Base-by-base conservation (phyloP, 2,329 filamentous ascomycete genomes). In the Fusarium armeniacum region DNA sequence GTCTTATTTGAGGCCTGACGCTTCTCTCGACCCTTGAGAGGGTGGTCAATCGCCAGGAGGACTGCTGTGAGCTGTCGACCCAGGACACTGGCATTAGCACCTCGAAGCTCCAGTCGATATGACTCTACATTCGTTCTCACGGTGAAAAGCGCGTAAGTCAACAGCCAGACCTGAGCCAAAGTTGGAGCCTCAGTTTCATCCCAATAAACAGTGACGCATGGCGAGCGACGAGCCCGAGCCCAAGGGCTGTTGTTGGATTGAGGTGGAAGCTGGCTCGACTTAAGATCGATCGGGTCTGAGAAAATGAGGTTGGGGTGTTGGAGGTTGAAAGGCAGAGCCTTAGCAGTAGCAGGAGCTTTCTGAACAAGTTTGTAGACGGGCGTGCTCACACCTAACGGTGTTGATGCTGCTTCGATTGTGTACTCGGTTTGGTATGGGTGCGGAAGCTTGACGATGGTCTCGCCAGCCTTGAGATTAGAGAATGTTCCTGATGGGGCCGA, bases 171-270 rank as follows among this genome's bases (percentile, higher is more conserved):
- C 74, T 87, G 85, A 6, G 79, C 85, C 28, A 85, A 76, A 0
- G 81, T 83, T 0, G 85, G 85, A 4, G 80, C 67, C 18, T 77
- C 72, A 2, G 73, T 65, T 24, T 73, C 77, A 24, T 81, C 79
- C 85, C 85, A 87, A 52, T 75, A 72, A 47, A 85, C 73, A 8
- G 77, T 77, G 43, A 83, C 82, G 55, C 80, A 80, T 5, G 86
- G 85, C 6, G 84, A 85, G 61, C 86, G 83, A 36, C 85, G 80
- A n/a, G 85, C 83, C n/a, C 86, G 81, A 8, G 83, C 86, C 86
- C 86, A 88, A 50, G 84, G 78, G 46, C 84, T 85, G 77, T 88
- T 88, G 77, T 87, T 85, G 60, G 84, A 85, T 45, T 80, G 78
- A 38, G 83, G 75, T 6, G 84, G 84, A 18, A 83, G 78, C 70